phyloP scores from a whole-genome alignment of 2,329 filamentous ascomycete species.

The Bipolaris zeicola region DNA sequence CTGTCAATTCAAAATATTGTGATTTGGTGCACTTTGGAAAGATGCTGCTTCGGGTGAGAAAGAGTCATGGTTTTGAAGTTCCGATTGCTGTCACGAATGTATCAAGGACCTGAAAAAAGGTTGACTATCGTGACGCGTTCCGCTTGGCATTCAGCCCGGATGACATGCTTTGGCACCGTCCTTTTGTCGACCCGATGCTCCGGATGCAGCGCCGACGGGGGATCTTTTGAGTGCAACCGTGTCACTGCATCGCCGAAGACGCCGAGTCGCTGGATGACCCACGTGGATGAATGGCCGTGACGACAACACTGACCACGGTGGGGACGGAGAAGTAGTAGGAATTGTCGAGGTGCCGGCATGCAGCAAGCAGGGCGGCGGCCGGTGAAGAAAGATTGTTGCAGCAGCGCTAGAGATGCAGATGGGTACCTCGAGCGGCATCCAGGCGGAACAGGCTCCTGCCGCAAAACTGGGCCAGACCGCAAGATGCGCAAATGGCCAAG shows the following conservation, averaged over 20 bases:
- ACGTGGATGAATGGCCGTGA: background rate
- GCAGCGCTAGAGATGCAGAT: background rate
- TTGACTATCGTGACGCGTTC: background rate
- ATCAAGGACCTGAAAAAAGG: background rate
- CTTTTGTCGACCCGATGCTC: constrained; percentile 9
- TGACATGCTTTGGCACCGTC: constrained; percentile 1
- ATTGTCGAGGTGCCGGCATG: background rate
- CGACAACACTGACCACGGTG: background rate
- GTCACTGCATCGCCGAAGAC: constrained; percentile 13
- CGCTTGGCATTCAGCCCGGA: constrained; percentile 1
- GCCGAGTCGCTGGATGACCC: background rate
- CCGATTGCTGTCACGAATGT: background rate
- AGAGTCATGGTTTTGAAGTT: background rate
- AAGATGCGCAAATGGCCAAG: background rate
- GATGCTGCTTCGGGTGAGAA: background rate
- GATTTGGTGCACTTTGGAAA: background rate
- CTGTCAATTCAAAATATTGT: background rate
- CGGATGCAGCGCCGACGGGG: constrained; percentile 14
- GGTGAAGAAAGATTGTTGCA: background rate
- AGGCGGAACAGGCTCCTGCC: background rate
- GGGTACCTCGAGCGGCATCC: background rate
- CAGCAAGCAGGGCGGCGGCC: background rate
- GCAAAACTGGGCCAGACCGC: background rate
- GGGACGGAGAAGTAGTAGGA: background rate
- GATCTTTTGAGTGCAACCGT: constrained; percentile 13